Evolutionary conservation across 164 flowering plant species (phyloP).

Genomic region (Sedum album): DNA sequence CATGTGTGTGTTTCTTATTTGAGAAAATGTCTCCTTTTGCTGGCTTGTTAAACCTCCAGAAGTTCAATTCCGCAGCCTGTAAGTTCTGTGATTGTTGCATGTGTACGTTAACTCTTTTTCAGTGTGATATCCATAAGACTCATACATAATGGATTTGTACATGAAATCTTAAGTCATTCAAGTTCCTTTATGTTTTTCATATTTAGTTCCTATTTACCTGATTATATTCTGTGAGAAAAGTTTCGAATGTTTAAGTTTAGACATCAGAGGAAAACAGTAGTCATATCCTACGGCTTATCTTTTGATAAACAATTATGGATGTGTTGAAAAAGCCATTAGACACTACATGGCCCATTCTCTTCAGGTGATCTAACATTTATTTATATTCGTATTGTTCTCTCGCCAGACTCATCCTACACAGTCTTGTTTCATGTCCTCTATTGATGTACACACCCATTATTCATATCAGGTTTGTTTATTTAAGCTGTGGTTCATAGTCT

Average conservation of each 20-base stretch:
- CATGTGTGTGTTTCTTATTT: not conserved
- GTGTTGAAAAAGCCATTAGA: too few relatives aligned
- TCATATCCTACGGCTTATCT: too few relatives aligned
- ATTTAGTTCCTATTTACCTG: too few relatives aligned
- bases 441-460: slow-evolving; percentile 94
- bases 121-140: not conserved
- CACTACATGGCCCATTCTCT: slow-evolving; percentile 6
- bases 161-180: too few relatives aligned
- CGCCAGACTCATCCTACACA: slow-evolving; percentile 96
- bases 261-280: not conserved
- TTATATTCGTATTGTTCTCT: slow-evolving; percentile 6
- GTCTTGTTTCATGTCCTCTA: slow-evolving; percentile 96
- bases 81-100: slow-evolving; percentile 21
- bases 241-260: not conserved
- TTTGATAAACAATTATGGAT: too few relatives aligned
- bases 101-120: not conserved
- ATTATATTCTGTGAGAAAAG: not conserved
- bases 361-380: not conserved
- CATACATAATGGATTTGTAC: too few relatives aligned
- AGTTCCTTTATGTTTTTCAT: too few relatives aligned
- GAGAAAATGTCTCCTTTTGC: not conserved
- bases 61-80: slow-evolving; percentile 53
- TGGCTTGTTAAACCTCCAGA: slow-evolving; percentile 22
- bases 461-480: slow-evolving; percentile 68
- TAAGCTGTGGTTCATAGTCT: not conserved